Conservation (phyloP, 495 filamentous ascomycete genomes). For the Chlorociboria aeruginascens region DNA sequence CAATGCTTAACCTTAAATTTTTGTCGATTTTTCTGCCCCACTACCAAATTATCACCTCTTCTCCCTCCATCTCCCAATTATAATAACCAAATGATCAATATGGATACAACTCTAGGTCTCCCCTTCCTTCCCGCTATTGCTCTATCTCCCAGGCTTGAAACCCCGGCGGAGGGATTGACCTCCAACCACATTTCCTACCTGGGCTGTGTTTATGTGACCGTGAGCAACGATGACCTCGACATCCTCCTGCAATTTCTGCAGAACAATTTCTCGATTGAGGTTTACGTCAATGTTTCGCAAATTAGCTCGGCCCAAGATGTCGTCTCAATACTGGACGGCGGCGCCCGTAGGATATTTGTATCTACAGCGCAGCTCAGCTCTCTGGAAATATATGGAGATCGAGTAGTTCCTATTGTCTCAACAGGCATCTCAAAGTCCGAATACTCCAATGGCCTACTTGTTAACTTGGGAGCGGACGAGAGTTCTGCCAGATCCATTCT, state of each 20-base stretch:
- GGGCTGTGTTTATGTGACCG: conserved; percentile 61
- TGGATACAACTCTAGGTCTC: conserved; percentile 43
- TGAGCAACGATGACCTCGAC: conserved; percentile 41
- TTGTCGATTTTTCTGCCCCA: background rate
- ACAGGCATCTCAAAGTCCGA: conserved; percentile 14
- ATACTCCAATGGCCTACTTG: conserved; percentile 13
- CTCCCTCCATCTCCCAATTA: background rate
- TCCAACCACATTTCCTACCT: conserved; percentile 67
- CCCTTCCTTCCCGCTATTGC: conserved; percentile 47
- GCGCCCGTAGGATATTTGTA: conserved; percentile 81
- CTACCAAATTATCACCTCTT: background rate
- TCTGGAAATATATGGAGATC: conserved; percentile 44
- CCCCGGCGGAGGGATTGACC: conserved; percentile 40
- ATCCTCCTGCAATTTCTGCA: conserved; percentile 54
- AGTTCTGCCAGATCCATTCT: conserved; percentile 26
- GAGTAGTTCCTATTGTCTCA: conserved; percentile 39
- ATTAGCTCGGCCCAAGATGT: conserved; percentile 59
- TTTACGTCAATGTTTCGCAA: conserved; percentile 65
- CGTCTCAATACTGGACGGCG: conserved; percentile 69
- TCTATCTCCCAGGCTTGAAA: conserved; percentile 36
- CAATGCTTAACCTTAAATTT: background rate
- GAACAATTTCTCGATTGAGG: conserved; percentile 50
- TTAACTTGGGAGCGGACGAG: conserved; percentile 9
- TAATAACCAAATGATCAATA: conserved; percentile 11
- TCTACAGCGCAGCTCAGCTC: conserved; percentile 41